Evolutionary conservation across 139 green algal genomes (phyloP).

Genomic region (Chlorella sp.): DNA sequence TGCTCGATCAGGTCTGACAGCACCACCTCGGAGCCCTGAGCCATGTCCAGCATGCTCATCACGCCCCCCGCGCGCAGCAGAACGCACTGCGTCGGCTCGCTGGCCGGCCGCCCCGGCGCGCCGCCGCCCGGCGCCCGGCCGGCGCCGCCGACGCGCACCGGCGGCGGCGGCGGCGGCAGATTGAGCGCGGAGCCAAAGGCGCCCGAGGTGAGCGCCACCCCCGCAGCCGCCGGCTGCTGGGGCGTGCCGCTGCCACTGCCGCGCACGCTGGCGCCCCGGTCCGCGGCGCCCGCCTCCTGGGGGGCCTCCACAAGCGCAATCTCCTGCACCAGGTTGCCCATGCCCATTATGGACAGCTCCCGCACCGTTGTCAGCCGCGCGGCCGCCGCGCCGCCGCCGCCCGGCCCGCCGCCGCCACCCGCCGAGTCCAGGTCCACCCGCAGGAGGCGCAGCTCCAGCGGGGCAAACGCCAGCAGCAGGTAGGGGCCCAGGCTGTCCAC

Average conservation of each 20-base stretch:
- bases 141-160: too few species aligned
- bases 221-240: not conserved
- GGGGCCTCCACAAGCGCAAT: constrained; percentile 43
- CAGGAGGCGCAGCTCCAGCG: constrained; percentile 82
- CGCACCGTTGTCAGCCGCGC: constrained; percentile 60
- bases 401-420: constrained; percentile 9
- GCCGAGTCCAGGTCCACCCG: constrained; percentile 46
- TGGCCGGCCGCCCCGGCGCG: not conserved
- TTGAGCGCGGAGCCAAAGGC: too few species aligned
- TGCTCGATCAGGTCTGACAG: constrained; percentile 66
- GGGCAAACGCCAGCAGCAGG: constrained; percentile 64
- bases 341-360: constrained; percentile 83
- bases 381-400: not conserved
- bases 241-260: not conserved
- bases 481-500: constrained; percentile 78
- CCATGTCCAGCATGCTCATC: constrained; percentile 86
- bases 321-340: constrained; percentile 60
- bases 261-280: not conserved
- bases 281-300: not conserved
- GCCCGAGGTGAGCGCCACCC: not conserved
- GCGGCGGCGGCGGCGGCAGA: not conserved
- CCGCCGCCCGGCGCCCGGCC: too few species aligned
- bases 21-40: constrained; percentile 66
- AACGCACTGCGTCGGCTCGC: constrained; percentile 68
- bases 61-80: constrained; percentile 83